These are phyloP conservation scores for Leccinum fibrillosum DNA, from an alignment of 768 basidiomycete genomes.

Conservation along the genomic window DNA sequence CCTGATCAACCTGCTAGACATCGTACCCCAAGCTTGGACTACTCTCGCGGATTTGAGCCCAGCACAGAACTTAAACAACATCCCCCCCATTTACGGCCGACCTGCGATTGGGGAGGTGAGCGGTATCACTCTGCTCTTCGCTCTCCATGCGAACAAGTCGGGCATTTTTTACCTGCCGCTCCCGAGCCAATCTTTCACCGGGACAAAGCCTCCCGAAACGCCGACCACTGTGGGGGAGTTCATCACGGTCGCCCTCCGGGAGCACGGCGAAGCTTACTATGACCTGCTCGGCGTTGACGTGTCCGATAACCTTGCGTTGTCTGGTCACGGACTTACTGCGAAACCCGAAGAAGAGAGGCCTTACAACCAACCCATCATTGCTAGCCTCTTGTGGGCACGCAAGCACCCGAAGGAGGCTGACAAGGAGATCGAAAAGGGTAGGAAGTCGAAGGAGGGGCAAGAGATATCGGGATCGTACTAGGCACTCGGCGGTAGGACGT, in stretches of 20 bases:
- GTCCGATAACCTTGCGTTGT: neutral
- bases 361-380: neutral
- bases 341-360: neutral
- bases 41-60: neutral
- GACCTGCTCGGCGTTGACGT: neutral
- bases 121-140: neutral
- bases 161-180: neutral
- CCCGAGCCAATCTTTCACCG: neutral
- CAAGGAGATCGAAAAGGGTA: neutral
- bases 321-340: neutral
- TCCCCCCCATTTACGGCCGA: neutral
- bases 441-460: neutral
- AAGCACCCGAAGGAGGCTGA: neutral
- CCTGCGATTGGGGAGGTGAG: neutral
- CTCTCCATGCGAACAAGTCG: neutral
- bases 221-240: neutral
- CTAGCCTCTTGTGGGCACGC: neutral
- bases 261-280: neutral
- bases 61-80: conserved; percentile 1
- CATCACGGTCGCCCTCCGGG: neutral
- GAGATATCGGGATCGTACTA: neutral
- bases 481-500: neutral
- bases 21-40: conserved; percentile 16
- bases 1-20: conserved; percentile 9
- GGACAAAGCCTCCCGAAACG: neutral